A percentile compares a stretch with the other conserved stretches of the same genome.
These are phyloP conservation scores for Malus hybrid DNA, from an alignment of 331 rosid species.

Conservation along the genomic window DNA sequence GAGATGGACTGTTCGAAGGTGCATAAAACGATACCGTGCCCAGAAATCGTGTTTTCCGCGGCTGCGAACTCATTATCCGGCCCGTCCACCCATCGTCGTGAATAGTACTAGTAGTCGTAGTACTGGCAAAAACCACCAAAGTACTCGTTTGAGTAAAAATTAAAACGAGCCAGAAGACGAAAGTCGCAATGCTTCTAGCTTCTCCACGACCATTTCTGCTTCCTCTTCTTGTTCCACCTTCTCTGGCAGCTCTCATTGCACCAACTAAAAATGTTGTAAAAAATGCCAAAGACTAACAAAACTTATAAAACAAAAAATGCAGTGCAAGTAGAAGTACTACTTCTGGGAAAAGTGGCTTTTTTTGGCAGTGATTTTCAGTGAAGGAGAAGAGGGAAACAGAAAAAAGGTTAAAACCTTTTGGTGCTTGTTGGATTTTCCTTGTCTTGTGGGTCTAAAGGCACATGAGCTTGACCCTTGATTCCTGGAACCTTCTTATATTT, in stretches of 20 bases:
- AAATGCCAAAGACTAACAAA: neutral
- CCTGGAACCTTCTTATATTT: constrained; percentile 80
- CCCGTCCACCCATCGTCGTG: constrained; percentile 2
- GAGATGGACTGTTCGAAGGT: constrained; percentile 15
- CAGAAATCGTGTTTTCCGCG: constrained; percentile 18
- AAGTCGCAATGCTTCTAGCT: constrained; percentile 16
- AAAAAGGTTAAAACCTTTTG: neutral
- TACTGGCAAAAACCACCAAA: constrained; percentile 13
- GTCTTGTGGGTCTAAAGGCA: constrained; percentile 60
- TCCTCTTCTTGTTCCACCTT: constrained; percentile 23
- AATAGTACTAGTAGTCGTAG: neutral
- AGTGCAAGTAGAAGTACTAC: no score
- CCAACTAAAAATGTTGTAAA: neutral
- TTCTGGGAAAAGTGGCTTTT: neutral
- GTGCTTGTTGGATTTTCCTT: constrained; percentile 35
- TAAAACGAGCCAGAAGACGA: constrained; percentile 54
- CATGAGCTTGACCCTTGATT: constrained; percentile 80
- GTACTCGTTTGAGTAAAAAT: constrained; percentile 35
- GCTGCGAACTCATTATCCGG: constrained; percentile 12
- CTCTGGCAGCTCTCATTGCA: constrained; percentile 52
- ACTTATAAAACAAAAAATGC: neutral
- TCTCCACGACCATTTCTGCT: neutral
- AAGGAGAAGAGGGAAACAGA: neutral
- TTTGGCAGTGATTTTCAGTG: neutral
- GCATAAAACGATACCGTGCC: constrained; percentile 32